Evolutionary conservation across 306 rosid genomes (phyloP).

Genomic region (Malus sieversii): DNA sequence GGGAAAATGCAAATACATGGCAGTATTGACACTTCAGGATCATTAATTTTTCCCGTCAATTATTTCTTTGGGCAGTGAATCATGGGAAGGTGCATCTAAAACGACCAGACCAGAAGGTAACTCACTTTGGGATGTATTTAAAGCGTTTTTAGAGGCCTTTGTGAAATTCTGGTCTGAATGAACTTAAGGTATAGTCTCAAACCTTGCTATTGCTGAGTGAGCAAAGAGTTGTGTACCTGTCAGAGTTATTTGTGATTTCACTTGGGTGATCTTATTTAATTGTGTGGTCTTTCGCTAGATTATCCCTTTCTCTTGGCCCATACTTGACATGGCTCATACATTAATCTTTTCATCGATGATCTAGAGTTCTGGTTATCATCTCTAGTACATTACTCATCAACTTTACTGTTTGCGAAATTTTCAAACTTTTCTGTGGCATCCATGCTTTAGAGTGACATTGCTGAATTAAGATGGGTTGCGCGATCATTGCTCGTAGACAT

Average conservation of each 20-base stretch:
- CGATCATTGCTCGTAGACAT: neutral
- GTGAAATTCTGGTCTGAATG: constrained; percentile 75
- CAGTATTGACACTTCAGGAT: neutral
- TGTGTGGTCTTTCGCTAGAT: neutral
- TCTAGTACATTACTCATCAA: neutral
- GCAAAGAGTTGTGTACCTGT: constrained; percentile 13
- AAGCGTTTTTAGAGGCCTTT: constrained; percentile 47
- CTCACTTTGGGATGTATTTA: constrained; percentile 48
- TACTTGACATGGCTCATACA: neutral
- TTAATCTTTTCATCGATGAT: neutral
- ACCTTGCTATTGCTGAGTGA: constrained; percentile 11
- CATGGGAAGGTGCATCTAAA: constrained; percentile 61
- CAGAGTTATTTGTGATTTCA: constrained; percentile 10
- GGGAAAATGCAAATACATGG: neutral
- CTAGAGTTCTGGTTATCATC: neutral
- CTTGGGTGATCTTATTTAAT: neutral
- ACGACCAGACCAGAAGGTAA: constrained; percentile 35
- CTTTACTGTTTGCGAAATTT: neutral
- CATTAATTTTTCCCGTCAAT: constrained; percentile 14
- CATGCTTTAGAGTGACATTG: neutral
- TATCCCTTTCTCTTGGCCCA: neutral
- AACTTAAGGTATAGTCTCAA: constrained; percentile 14
- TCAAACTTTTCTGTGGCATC: neutral
- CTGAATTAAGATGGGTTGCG: neutral
- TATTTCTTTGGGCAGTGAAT: constrained; percentile 58